Conservation (phyloP, 2,329 filamentous ascomycete species). For the Stemphylium vesicarium region DNA sequence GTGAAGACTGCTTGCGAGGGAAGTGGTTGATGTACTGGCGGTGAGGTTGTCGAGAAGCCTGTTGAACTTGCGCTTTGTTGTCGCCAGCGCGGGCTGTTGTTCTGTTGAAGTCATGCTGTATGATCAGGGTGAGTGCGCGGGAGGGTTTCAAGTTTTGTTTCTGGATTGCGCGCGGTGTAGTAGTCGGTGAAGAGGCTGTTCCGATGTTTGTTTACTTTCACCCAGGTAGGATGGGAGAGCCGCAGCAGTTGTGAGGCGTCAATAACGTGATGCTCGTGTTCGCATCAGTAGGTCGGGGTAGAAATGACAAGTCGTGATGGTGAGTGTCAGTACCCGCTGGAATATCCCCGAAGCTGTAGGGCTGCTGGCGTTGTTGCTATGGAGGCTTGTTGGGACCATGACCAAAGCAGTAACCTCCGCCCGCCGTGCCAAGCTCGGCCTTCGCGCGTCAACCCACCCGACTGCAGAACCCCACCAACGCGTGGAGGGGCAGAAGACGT, state of each 20-base stretch:
- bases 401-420: conserved; percentile 30
- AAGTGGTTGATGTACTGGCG: conserved; percentile 58
- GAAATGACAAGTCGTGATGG: background rate
- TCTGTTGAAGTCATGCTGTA: conserved; percentile 20
- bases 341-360: background rate
- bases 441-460: conserved; percentile 16
- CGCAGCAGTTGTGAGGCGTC: background rate
- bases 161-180: background rate
- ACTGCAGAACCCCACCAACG: conserved; percentile 22
- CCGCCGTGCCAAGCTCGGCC: conserved; percentile 17
- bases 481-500: conserved; percentile 20
- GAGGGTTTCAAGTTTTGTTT: background rate
- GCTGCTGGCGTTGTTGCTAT: conserved; percentile 24
- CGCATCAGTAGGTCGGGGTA: background rate
- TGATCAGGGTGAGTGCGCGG: background rate
- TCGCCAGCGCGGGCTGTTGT: conserved; percentile 64
- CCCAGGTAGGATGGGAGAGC: background rate
- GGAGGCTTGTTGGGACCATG: conserved; percentile 10
- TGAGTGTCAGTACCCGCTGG: background rate
- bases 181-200: conserved; percentile 8
- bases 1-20: conserved; percentile 45
- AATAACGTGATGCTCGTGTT: background rate
- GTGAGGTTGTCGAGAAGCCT: conserved; percentile 63
- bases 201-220: conserved; percentile 35
- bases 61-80: conserved; percentile 85